Evolutionary conservation across 116 monocot species (phyloP).

Genomic region (Posidonia oceanica): DNA sequence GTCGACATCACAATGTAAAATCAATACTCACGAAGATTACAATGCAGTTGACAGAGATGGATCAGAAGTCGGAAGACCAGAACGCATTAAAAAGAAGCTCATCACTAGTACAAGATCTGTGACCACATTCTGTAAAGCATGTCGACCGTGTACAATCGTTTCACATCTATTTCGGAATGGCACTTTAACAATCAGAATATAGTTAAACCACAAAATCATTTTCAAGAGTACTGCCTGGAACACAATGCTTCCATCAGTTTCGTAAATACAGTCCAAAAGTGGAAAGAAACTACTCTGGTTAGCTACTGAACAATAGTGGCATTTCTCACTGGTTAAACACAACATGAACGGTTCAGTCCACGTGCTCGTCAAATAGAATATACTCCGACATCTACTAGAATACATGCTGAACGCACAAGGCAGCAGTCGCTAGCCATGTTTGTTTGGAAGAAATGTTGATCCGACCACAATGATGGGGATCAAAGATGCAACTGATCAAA

Average conservation of each 20-base stretch:
- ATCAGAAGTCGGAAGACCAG: too few species aligned
- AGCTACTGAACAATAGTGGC: not conserved
- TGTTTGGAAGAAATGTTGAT: not conserved
- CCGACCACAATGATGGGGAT: not conserved
- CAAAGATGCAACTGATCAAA: not conserved
- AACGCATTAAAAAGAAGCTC: too few species aligned
- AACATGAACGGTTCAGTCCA: not conserved
- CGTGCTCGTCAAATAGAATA: not conserved
- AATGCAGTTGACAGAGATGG: too few species aligned
- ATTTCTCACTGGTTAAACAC: constrained; percentile 9
- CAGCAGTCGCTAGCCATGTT: not conserved
- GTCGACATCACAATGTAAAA: too few species aligned
- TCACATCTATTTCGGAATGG: too few species aligned
- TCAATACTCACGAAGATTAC: too few species aligned
- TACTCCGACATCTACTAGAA: not conserved
- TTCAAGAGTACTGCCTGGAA: not conserved
- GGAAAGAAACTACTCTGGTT: constrained; percentile 1
- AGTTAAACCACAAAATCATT: constrained; percentile 14
- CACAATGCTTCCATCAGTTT: not conserved
- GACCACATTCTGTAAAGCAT: too few species aligned
- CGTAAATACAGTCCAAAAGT: not conserved
- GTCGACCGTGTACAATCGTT: too few species aligned
- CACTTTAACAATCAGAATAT: too few species aligned
- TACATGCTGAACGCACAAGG: constrained; percentile 1
- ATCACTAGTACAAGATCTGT: too few species aligned